Conservation (phyloP, 2,329 filamentous ascomycete genomes). For the Claviceps capensis region DNA sequence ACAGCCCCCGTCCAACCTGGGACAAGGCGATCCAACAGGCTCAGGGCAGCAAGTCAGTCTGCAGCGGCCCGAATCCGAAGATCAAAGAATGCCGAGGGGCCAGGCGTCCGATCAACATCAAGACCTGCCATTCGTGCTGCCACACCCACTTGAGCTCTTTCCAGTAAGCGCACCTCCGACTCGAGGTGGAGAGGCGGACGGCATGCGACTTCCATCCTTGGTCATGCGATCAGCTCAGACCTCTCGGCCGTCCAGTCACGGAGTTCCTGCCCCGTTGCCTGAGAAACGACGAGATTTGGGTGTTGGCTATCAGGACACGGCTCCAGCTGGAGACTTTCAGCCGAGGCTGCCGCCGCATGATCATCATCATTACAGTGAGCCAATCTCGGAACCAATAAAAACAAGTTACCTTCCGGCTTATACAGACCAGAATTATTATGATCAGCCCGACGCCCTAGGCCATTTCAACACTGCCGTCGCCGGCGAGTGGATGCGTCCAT, state of each 20-base stretch:
- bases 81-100: neutral
- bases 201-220: neutral
- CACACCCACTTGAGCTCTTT: neutral
- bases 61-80: neutral
- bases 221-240: neutral
- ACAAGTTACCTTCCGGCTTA: neutral
- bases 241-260: neutral
- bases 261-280: neutral
- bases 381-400: neutral
- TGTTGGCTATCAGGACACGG: neutral
- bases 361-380: neutral
- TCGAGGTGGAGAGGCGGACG: neutral
- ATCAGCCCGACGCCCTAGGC: neutral
- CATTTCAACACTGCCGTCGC: neutral
- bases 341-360: neutral
- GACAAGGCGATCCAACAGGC: neutral
- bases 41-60: neutral
- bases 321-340: neutral
- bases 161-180: neutral
- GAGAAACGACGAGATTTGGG: neutral
- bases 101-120: neutral
- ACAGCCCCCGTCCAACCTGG: slow-evolving; percentile 7
- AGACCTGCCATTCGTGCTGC: neutral
- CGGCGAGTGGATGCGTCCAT: slow-evolving; percentile 1
- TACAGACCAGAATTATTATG: neutral